Base-by-base conservation (phyloP, 2,329 filamentous ascomycete species). In the Sphaerostilbella broomeana region DNA sequence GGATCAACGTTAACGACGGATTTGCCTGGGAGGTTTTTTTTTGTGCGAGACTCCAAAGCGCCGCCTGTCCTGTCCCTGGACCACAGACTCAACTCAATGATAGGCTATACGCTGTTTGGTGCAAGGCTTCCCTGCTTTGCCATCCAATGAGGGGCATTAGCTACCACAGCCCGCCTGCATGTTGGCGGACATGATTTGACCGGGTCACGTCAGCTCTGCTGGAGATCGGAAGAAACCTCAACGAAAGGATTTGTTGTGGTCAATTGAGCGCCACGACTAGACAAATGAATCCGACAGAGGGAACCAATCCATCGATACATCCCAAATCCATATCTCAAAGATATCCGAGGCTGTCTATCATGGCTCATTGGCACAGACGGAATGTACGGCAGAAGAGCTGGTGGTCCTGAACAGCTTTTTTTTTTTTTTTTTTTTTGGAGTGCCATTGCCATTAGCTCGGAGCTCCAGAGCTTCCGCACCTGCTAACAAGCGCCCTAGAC, bases 151-250 rank as follows among this genome's bases (percentile, higher is more conserved):
- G 25, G 24, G 40, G 26, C 22, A 16, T 18, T 20, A 6, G 25
- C 40, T 34, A 25, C 29, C 35, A 28, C 30, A 28, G 35, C 40
- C 31, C 30, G 21, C 35, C 35, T 43, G 35, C 35, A 26, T 24
- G 20, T 27, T 16, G 31, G 33, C 35, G 40, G 31, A 34, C 30
- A 35, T n/a, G n/a, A n/a, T n/a, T n/a, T n/a, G n/a, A n/a, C 31
- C 38, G 35, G 35, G 31, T 40, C 38, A 42, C 35, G 40, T 42
- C 40, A 42, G 35, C 34, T 42, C 38, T 29, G 17, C 34, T 25
- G 13, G 29, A 25, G 27, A 26, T 42, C 39, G 20, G 32, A 27
- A 37, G 21, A 18, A 13, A 5, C 28, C 13, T 16, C 22, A 17
- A 22, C 30, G 20, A 35, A 35, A 19, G 25, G 15, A n/a, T 6